Percentiles rank a stretch among this genome's conserved stretches.
phyloP scores from a whole-genome alignment of 371 early-diverging fungal genomes.

The Saksenaea oblongispora region DNA sequence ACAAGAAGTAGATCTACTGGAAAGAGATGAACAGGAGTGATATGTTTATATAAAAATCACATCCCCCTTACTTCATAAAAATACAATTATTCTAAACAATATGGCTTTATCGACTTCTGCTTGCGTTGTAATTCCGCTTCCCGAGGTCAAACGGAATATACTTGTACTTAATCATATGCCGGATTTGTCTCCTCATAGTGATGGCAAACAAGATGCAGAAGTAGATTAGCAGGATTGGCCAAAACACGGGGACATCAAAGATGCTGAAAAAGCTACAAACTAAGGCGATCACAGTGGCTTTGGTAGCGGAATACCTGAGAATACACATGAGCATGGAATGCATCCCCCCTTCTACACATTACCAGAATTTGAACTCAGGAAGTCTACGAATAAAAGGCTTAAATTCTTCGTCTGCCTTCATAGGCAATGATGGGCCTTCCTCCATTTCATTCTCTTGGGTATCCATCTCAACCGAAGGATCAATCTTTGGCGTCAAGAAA shows the following conservation, averaged over 20 bases:
- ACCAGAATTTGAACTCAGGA: conserved; percentile 99
- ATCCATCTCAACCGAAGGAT: conserved; percentile 81
- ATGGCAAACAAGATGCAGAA: conserved; percentile 92
- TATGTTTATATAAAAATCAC: background rate
- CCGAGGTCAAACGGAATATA: conserved; percentile 98
- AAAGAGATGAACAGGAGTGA: conserved; percentile 8
- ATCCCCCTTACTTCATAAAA: conserved; percentile 1
- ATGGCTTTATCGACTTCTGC: conserved; percentile 21
- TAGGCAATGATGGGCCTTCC: conserved; percentile 82
- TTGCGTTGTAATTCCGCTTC: conserved; percentile 82
- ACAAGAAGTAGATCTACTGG: conserved; percentile 33
- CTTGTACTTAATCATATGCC: conserved; percentile 98
- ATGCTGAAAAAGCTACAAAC: conserved; percentile 83
- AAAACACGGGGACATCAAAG: conserved; percentile 98
- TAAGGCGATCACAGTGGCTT: conserved; percentile 78
- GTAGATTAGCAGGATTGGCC: conserved; percentile 91
- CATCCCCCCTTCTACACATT: conserved; percentile 17
- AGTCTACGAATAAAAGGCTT: conserved; percentile 97
- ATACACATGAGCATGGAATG: background rate
- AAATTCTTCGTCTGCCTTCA: conserved; percentile 94
- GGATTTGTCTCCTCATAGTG: conserved; percentile 95
- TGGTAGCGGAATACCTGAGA: conserved; percentile 77
- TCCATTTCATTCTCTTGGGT: conserved; percentile 73
- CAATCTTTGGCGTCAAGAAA: conserved; percentile 95
- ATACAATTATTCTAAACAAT: background rate